Base-by-base conservation (phyloP, 352 stramenopile species). In the Halophytophthora polymorphica region DNA sequence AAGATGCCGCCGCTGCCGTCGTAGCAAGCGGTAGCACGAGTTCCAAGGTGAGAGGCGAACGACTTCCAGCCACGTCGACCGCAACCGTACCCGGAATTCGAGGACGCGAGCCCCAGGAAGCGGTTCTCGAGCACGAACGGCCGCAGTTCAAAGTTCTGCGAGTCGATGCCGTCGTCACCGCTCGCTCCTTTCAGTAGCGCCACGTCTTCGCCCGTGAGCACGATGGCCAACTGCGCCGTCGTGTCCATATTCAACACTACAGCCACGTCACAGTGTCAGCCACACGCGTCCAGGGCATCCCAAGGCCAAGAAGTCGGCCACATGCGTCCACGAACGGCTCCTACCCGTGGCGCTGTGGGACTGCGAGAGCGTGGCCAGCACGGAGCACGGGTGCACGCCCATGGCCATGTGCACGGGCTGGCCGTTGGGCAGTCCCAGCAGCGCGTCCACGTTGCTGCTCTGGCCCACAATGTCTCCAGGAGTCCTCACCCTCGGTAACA, bases 241-340 rank as follows among this genome's bases (percentile, higher is more conserved):
- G 83, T 93, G 14, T 80, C 83, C 18, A 93, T 77, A 53, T 91
- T 93, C 15, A 93, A 64, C 57, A 91, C 83, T 90, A 45, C 22
- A 45, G 18, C 17, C 44, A 61, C 38, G 10, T 50, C n/a, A n/a
- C n/a, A n/a, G n/a, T n/a, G n/a, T 3, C 19, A 33, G 56, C 44
- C 14, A 23, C 45, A 29, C 49, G 35, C 7, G 52, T 60, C n/a
- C n/a, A n/a, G n/a, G n/a, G 19, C 65, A 18, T 52, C 42, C 25
- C 23, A 18, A 31, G 40, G 17, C 46, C 75, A 50, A n/a, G n/a
- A n/a, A n/a, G n/a, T n/a, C n/a, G n/a, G n/a, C n/a, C n/a, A n/a
- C n/a, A n/a, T n/a, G n/a, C n/a, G n/a, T n/a, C n/a, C n/a, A n/a
- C n/a, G n/a, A n/a, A n/a, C n/a, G n/a, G n/a, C n/a, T n/a, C n/a